Conservation (phyloP, 2,329 filamentous ascomycete species). For the Xylaria sp. region DNA sequence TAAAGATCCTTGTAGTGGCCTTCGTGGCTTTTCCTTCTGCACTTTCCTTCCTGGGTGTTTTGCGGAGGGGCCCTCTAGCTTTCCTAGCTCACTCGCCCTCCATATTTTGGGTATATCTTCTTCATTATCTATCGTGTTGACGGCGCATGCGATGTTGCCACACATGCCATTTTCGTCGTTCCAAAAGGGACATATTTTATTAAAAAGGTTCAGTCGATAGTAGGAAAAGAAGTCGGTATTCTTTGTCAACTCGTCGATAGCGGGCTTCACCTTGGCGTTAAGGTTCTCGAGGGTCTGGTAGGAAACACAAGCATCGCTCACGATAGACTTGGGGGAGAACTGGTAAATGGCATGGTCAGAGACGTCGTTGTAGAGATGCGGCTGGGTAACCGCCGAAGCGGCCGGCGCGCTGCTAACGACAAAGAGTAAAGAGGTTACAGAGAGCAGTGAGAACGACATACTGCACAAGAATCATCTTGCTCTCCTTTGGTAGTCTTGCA, state of each 20-base stretch:
- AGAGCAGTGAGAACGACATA: conserved; percentile 54
- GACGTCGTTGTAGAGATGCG: conserved; percentile 41
- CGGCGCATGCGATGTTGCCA: conserved; percentile 95
- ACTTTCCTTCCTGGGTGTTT: conserved; percentile 82
- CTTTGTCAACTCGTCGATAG: conserved; percentile 81
- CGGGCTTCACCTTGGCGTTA: conserved; percentile 79
- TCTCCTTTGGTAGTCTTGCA: conserved; percentile 54
- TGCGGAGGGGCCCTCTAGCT: conserved; percentile 90
- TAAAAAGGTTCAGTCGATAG: conserved; percentile 93
- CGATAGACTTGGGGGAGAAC: conserved; percentile 89
- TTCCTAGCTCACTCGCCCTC: conserved; percentile 91
- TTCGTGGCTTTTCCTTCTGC: conserved; percentile 75
- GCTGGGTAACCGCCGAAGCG: conserved; percentile 36
- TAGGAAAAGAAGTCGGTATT: conserved; percentile 98
- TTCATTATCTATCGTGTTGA: conserved; percentile 94
- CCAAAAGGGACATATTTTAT: conserved; percentile 97
- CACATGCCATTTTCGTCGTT: conserved; percentile 92
- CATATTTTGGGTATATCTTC: conserved; percentile 92
- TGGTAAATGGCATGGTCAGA: conserved; percentile 60
- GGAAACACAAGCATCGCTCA: conserved; percentile 93
- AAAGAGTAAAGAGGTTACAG: conserved; percentile 38
- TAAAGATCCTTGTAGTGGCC: conserved; percentile 82
- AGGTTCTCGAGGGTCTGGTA: conserved; percentile 89
- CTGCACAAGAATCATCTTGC: conserved; percentile 62
- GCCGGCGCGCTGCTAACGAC: conserved; percentile 42